A percentile compares a stretch with the other conserved stretches of the same genome.
Evolutionary conservation across 768 basidiomycete genomes (phyloP).

Genomic region (Daedaleopsis nitida): DNA sequence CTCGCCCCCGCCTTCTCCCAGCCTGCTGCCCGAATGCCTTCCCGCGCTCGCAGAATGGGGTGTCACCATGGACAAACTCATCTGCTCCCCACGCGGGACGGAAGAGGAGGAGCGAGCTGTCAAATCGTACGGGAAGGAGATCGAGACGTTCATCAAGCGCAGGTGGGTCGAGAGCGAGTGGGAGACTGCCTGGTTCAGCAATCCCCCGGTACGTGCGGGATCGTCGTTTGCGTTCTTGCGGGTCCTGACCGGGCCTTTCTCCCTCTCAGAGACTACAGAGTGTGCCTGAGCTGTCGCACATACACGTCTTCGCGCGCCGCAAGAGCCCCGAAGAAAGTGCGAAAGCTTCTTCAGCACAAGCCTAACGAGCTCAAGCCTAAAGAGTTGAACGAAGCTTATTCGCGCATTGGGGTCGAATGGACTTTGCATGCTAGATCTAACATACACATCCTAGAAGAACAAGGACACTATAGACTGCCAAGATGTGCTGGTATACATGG

Average conservation of each 20-base stretch:
- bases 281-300: slow-evolving; percentile 77
- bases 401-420: neutral
- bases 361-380: neutral
- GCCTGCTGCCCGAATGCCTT: slow-evolving; percentile 55
- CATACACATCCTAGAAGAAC: neutral
- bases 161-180: slow-evolving; percentile 74
- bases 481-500: slow-evolving; percentile 17
- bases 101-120: slow-evolving; percentile 56
- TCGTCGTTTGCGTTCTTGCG: neutral
- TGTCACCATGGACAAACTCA: slow-evolving; percentile 60
- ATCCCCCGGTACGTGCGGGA: slow-evolving; percentile 66
- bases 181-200: slow-evolving; percentile 93
- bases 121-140: slow-evolving; percentile 53
- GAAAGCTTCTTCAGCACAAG: neutral
- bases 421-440: neutral
- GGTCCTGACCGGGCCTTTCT: slow-evolving; percentile 6
- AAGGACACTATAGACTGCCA: neutral
- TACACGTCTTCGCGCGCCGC: slow-evolving; percentile 81
- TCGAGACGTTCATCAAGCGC: slow-evolving; percentile 61
- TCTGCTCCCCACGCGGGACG: slow-evolving; percentile 52
- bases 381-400: neutral
- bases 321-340: slow-evolving; percentile 37
- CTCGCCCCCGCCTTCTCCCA: slow-evolving; percentile 60
- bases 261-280: slow-evolving; percentile 74
- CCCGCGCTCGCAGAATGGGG: slow-evolving; percentile 73